These are phyloP conservation scores for Lolium multiflorum DNA, from an alignment of 176 grass and related monocot genomes.

Conservation along the genomic window DNA sequence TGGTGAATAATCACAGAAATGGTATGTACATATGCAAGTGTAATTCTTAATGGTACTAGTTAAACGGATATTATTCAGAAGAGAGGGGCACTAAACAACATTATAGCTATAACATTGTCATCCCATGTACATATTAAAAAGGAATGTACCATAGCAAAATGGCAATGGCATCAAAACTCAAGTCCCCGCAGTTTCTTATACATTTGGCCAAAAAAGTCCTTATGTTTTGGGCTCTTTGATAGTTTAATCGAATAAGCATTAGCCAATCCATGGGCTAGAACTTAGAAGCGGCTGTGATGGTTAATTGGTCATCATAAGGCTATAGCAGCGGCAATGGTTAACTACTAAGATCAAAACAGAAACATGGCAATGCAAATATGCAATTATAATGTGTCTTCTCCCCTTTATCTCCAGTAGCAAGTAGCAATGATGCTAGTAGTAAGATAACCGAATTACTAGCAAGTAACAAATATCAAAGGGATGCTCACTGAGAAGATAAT, in stretches of 20 bases:
- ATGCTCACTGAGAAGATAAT: background rate
- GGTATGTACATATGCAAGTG: background rate
- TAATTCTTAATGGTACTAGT: background rate
- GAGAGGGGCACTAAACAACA: background rate
- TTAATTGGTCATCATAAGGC: background rate
- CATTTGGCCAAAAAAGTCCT: background rate
- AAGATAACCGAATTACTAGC: background rate
- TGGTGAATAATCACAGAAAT: constrained; percentile 15
- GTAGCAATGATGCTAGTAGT: background rate
- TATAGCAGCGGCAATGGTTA: background rate
- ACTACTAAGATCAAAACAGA: background rate
- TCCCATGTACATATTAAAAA: background rate
- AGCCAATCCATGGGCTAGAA: background rate
- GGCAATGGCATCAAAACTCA: background rate
- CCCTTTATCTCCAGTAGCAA: background rate
- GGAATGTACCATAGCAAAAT: background rate
- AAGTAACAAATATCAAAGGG: background rate
- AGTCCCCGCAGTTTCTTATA: background rate
- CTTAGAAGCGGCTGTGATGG: background rate
- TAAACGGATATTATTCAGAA: background rate
- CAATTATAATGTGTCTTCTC: background rate
- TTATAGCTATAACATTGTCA: background rate
- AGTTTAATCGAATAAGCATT: background rate
- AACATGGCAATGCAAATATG: background rate
- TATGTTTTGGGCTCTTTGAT: background rate